These are phyloP conservation scores for Aspergillus sojae DNA, from an alignment of 2,329 filamentous ascomycete genomes.

Conservation along the genomic window DNA sequence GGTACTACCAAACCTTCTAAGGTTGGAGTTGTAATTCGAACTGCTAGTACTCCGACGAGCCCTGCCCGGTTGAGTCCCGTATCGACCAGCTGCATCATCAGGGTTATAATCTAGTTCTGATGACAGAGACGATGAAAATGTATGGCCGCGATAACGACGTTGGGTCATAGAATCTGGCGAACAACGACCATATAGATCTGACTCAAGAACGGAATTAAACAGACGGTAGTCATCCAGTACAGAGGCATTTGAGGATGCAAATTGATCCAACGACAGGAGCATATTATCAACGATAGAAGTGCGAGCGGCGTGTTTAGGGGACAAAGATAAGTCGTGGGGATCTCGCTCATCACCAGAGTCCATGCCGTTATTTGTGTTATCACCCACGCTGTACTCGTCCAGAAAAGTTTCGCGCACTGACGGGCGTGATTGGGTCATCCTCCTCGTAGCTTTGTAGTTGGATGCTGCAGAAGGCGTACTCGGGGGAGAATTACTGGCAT, in stretches of 20 bases:
- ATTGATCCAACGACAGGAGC: slow-evolving; percentile 87
- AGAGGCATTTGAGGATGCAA: slow-evolving; percentile 54
- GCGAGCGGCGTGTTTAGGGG: slow-evolving; percentile 73
- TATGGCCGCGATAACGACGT: slow-evolving; percentile 58
- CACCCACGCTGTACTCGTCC: slow-evolving; percentile 37
- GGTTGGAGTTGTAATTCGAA: slow-evolving; percentile 66
- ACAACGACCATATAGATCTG: slow-evolving; percentile 37
- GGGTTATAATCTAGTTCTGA: slow-evolving; percentile 56
- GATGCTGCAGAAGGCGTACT: slow-evolving; percentile 42
- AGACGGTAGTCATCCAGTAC: slow-evolving; percentile 40
- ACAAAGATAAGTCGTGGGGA: slow-evolving; percentile 79
- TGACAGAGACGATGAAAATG: slow-evolving; percentile 62
- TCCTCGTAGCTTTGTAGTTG: slow-evolving; percentile 34
- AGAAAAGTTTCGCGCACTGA: slow-evolving; percentile 47
- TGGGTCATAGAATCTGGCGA: slow-evolving; percentile 35
- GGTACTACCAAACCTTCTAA: slow-evolving; percentile 66
- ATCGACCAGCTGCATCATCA: slow-evolving; percentile 43
- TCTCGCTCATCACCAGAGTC: slow-evolving; percentile 46
- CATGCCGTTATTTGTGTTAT: slow-evolving; percentile 34
- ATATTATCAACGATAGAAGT: slow-evolving; percentile 96
- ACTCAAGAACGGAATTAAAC: slow-evolving; percentile 45
- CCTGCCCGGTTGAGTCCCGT: slow-evolving; percentile 43
- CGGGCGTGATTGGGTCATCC: slow-evolving; percentile 30
- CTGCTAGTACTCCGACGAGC: slow-evolving; percentile 78
- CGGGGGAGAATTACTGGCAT: slow-evolving; percentile 39